Evolutionary conservation across 148 eudicot genomes (phyloP), one percentile per base, ranked within the genome.

Genomic region (Hydrangea macrophylla): DNA sequence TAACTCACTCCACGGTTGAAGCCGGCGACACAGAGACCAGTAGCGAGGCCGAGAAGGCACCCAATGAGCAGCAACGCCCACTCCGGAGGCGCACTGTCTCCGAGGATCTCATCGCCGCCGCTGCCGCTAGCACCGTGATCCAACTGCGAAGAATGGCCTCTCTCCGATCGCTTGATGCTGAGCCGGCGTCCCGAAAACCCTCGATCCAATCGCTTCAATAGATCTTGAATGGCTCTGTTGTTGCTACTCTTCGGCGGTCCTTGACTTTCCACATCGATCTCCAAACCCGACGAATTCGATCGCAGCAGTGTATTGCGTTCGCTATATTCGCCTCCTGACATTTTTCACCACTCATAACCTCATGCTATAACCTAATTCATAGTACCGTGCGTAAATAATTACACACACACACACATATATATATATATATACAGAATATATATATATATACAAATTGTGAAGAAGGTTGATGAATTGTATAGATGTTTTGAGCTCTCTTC

Each of bases 21-120:
- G 40, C 80, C 90, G 6, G 95, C 96, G 18, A 93, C 96, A 70
- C 90, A 90, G 55, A 93, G 88, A n/a, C 98, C 98, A 7, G 96
- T 86, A 23, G 96, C 96, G 39, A 93, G 90, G 51, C 98, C 98
- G 2, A 93, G 92, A 58, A 93, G 92, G 68, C 98, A 93, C 23
- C 98, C 96, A 65, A 93, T 37, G 25, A 93, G 86, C 48, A 93
- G 85, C 88, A 93, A 78, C 25, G 88, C 98, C 98, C 98, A 93
- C 64, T 93, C 97, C 1, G 98, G 97, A 35, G 97, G 92, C 11
- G 92, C 89, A 39, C 83, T 65, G 33, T 90, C 95, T 0, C 74
- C 87, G 0, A 86, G 80, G 12, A 74, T 73, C 68, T 84, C 90
- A 68, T 83, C 86, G 0, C 64, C 73, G 8, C 69, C 89, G 8